Evolutionary conservation across 2,329 filamentous ascomycete genomes (phyloP), one percentile per base, ranked within the genome.

Genomic region (Alternaria ethzedia): DNA sequence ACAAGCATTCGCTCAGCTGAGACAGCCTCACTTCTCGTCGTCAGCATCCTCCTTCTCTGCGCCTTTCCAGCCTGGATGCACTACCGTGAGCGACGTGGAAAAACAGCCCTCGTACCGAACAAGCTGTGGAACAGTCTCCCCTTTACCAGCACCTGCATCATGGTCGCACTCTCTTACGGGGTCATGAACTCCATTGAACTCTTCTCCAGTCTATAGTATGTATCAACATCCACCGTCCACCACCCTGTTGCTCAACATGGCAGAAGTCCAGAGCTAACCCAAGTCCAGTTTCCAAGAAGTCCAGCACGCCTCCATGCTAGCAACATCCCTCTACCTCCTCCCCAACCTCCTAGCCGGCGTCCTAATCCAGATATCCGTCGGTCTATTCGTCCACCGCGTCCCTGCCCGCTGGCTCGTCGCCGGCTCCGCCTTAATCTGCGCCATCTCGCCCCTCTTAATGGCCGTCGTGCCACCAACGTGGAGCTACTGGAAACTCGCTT

Each of bases 61-160:
- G 62, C 70, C n/a, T 78, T 78, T 49, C 73, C 75, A 5, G 25
- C 66, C 4, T 77, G 75, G 75, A 76, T 77, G 74, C 61, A 81
- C 20, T 69, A 72, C 54, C 73, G 72, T 12, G 65, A 63, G 15
- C 58, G 58, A 12, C 32, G 49, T 12, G 66, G 65, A 6, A 64
- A 69, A 41, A 59, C 71, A 17, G 72, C 73, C 21, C 74, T 78
- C 2, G 63, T 77, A 5, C 75, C 74, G 0, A 76, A 77, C 61
- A 61, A 59, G 4, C 61, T 90, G 0, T 90, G 88, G 88, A 82
- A 76, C 23, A 89, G 86, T 49, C 69, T 75, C 0, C 75, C 83
- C 0, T 90, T 90, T 68, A 82, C 86, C 0, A 82, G 79, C 21
- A 84, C 87, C 6, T 90, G 88, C 70, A 71, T 84, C 10, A 85